phyloP scores from a whole-genome alignment of 1,284 basidiomycete species.

The Apiotrichum gamsii region DNA sequence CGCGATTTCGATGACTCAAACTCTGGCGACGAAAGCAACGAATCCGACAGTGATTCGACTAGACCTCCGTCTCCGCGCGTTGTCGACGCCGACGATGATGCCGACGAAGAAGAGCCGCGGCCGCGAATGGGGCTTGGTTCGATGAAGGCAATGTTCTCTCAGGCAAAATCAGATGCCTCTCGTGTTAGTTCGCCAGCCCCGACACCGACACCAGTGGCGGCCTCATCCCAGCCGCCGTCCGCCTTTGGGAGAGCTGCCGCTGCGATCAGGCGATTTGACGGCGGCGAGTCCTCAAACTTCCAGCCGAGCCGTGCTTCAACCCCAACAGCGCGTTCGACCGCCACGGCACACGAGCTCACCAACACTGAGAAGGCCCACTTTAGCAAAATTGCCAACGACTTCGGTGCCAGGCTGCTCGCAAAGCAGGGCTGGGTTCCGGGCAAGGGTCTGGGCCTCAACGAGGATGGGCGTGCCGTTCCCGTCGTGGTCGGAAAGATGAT shows the following conservation, averaged over 20 bases:
- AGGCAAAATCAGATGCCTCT: neutral
- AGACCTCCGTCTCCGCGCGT: slow-evolving; percentile 23
- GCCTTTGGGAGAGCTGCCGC: slow-evolving; percentile 27
- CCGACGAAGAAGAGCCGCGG: slow-evolving; percentile 5
- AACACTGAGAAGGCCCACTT: slow-evolving; percentile 69
- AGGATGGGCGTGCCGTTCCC: slow-evolving; percentile 80
- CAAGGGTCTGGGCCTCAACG: slow-evolving; percentile 68
- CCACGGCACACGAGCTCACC: slow-evolving; percentile 52
- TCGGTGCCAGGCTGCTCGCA: slow-evolving; percentile 80
- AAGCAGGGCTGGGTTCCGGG: slow-evolving; percentile 90
- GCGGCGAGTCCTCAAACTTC: slow-evolving; percentile 1
- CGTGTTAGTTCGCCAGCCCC: no score
- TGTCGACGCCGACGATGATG: slow-evolving; percentile 1
- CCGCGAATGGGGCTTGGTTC: neutral
- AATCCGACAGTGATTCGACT: neutral
- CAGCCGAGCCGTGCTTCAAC: slow-evolving; percentile 13
- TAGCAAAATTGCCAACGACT: slow-evolving; percentile 63
- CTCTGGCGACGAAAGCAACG: slow-evolving; percentile 4
- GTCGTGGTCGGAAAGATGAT: slow-evolving; percentile 68
- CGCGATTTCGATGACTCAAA: neutral
- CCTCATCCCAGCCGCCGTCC: slow-evolving; percentile 1
- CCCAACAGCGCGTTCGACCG: slow-evolving; percentile 19
- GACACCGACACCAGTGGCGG: no score
- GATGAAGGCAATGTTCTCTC: slow-evolving; percentile 1
- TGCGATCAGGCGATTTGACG: slow-evolving; percentile 19